These are phyloP conservation scores for Rhododendron ovatum DNA, from an alignment of 148 eudicot species.

Conservation along the genomic window DNA sequence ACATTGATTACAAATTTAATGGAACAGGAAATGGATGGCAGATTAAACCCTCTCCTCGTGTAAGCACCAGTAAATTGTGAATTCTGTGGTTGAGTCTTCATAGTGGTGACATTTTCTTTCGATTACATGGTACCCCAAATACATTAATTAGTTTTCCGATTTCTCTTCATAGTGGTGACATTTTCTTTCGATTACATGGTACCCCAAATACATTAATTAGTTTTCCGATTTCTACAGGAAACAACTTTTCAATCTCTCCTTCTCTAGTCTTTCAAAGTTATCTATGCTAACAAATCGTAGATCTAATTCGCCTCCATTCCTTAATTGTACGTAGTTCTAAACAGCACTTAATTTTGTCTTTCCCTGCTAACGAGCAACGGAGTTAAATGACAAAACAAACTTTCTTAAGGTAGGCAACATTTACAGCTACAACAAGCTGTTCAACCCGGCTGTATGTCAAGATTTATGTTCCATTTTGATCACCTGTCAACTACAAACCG, in stretches of 20 bases:
- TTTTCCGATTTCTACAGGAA: neutral
- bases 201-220: neutral
- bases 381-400: neutral
- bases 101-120: neutral
- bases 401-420: neutral
- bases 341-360: neutral
- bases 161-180: too few relatives aligned
- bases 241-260: neutral
- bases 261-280: neutral
- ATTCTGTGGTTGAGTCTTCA: neutral
- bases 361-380: neutral
- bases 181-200: too few relatives aligned
- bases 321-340: too few relatives aligned
- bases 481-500: neutral
- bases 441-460: too few relatives aligned
- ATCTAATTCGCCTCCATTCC: neutral
- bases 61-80: neutral
- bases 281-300: neutral
- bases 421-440: neutral
- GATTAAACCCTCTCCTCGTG: neutral
- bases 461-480: neutral
- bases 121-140: neutral
- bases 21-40: neutral
- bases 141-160: too few relatives aligned
- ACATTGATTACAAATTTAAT: neutral